Evolutionary conservation across 306 rosid genomes (phyloP), one percentile per base, ranked within the genome.

Genomic region (Rosa rugosa): DNA sequence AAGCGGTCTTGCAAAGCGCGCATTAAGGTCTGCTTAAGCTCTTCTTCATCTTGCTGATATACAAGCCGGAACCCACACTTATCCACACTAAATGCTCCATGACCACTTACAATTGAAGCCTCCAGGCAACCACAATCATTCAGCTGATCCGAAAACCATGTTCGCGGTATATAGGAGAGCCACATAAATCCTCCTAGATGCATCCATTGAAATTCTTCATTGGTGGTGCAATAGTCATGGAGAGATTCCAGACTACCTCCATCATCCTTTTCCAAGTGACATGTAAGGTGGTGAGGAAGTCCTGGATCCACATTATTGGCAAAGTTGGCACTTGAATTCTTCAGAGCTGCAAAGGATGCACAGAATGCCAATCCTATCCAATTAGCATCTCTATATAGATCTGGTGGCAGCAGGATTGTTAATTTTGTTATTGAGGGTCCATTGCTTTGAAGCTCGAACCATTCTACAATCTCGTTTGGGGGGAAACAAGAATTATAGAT

Each of bases 331-430:
- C 65, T 46, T 2, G 66, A 60, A 66, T 53, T 71, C 22, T 54
- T 57, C 6, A 42, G 49, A 41, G 44, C 50, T 31, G 80, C 51
- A 54, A 82, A 73, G 38, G 72, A 5, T 13, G 79, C 50, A 46
- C 67, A 73, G 0, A 77, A 54, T n/a, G 14, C 73, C 68, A 82
- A 59, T 47, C 79, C 85, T 20, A 82, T 46, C 84, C 77, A 81
- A 36, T 71, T 23, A 20, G 14, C 11, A 22, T 76, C 25, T 17
- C 44, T 11, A 34, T 56, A 45, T 11, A 75, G 57, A 46, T 8
- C 49, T 36, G 45, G 36, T 45, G 84, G 77, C 0, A 76, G 50
- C 27, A 23, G 57, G n/a, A 75, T 45, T 45, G 47, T n/a, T n/a
- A n/a, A n/a, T n/a, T n/a, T n/a, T n/a, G n/a, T 1, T 45, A 45